Evolutionary conservation across 352 stramenopile genomes (phyloP).

Genomic region (Phytophthora sojae): DNA sequence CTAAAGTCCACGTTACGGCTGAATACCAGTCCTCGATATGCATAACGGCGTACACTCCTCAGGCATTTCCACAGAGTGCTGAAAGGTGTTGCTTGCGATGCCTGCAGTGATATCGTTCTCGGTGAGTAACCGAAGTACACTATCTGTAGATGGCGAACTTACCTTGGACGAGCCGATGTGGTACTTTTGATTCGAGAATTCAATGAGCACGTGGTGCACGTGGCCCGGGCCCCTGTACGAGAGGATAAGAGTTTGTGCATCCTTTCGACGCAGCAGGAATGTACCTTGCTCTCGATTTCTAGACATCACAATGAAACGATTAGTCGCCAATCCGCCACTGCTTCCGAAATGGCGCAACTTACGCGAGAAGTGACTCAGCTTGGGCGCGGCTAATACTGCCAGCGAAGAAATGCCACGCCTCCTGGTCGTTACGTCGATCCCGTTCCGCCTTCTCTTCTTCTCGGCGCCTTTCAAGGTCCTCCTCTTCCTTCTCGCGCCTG

Average conservation of each 20-base stretch:
- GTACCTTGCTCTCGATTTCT: conserved; percentile 72
- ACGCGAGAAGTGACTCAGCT: conserved; percentile 77
- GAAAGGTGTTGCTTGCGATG: conserved; percentile 65
- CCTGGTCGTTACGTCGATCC: conserved; percentile 62
- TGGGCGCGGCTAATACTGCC: conserved; percentile 76
- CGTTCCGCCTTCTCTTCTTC: conserved; percentile 46
- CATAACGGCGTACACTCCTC: conserved; percentile 81
- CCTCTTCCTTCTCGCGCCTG: conserved; percentile 41
- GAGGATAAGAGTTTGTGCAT: conserved; percentile 83
- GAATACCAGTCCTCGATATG: conserved; percentile 79
- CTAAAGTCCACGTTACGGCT: conserved; percentile 73
- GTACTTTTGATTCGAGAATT: conserved; percentile 74
- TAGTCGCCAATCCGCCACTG: not conserved
- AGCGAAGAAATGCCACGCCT: conserved; percentile 83
- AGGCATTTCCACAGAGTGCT: conserved; percentile 77
- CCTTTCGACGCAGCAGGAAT: conserved; percentile 84
- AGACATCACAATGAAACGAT: not conserved
- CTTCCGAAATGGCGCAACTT: conserved; percentile 6
- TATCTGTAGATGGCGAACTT: conserved; percentile 1
- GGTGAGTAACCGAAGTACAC: conserved; percentile 3
- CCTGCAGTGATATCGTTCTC: conserved; percentile 26
- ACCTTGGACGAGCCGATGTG: conserved; percentile 85
- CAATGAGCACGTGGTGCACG: conserved; percentile 85
- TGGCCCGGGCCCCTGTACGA: conserved; percentile 75
- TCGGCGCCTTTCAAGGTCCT: conserved; percentile 44